Base-by-base conservation (phyloP, 441 rosid species). In the Biscutella laevigata region DNA sequence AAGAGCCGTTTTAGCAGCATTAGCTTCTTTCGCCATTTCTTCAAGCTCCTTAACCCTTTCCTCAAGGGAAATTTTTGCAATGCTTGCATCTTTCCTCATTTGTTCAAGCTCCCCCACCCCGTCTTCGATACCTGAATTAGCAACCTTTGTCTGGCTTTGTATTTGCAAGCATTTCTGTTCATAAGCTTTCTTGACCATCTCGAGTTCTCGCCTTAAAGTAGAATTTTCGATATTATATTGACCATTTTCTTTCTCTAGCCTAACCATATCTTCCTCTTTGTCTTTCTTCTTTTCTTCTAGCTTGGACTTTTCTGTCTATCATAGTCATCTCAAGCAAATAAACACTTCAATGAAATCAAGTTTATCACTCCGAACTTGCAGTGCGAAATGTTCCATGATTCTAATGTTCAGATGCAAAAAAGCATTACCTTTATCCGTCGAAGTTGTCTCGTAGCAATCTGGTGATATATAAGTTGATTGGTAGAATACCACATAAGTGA, bases 181-280 rank as follows among this genome's bases (percentile, higher is more conserved):
- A 33, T 78, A 66, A 6, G 60, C 73, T 62, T 63, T 83, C 76
- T 76, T 73, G 27, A 71, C 43, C 14, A 65, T 53, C 58, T 83
- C 94, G 8, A 83, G 48, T 72, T 90, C 89, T 63, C 64, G 74
- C 64, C 67, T 82, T 62, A 78, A n/a, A 17, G 54, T 43, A 32
- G 49, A 57, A 29, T 82, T 65, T 70, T 77, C 74, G 56, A 42
- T 19, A 39, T 53, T 64, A 40, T 21, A 52, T 43, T 72, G 71
- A 30, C 63, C 75, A 46, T 66, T 78, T 62, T 74, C 84, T 65
- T 58, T 76, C 62, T 58, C 64, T 54, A 64, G 40, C 54, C 20
- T 69, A 15, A 42, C 66, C 35, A 60, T 27, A 57, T 75, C 72
- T 16, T 63, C 70, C 50, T 74, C 80, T 54, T 72, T 77, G 58